Base-by-base conservation (phyloP, 2,329 filamentous ascomycete genomes). In the Zymoseptoria brevis region DNA sequence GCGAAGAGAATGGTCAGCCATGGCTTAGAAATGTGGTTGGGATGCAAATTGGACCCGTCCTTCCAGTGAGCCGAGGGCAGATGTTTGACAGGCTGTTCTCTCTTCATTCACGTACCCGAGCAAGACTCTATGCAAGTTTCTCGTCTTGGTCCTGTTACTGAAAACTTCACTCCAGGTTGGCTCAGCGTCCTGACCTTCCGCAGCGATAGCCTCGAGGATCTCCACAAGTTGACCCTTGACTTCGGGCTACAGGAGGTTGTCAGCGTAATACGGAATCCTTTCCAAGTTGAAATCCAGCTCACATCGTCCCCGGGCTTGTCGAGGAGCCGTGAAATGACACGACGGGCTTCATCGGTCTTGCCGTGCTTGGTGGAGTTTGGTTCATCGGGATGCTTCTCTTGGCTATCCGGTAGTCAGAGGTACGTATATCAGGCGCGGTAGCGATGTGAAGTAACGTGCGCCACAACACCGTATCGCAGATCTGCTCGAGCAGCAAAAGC, bases 141-240 rank as follows among this genome's bases (percentile, higher is more conserved):
- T 69, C 4, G 70, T 63, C 62, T 72, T 72, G 3, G 70, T 74
- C 5, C 64, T 65, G 41, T 74, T 74, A 61, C 65, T 72, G 58
- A 74, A 74, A 53, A 73, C 70, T 55, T 74, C 72, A 8, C 55
- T 59, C 73, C 73, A 74, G 8, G 67, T 66, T 19, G 73, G 68
- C 55, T 73, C 72, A 21, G 67, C 69, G 9, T 67, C 66, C 19
- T 64, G 61, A 53, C 64, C 66, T 54, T 74, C 70, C 22, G 69
- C 66, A 7, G 62, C 65, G 26, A 74, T 70, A 19, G 63, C 64
- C n/a, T 70, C 71, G 16, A 73, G 56, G 48, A 74, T 73, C 53
- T 73, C 71, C 29, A 73, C 68, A 19, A 75, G 68, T 60, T 75
- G 72, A 8, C 67, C 72, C 48, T 67, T 67, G 45, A 74, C 71